Evolutionary conservation across 192 early-diverging fungal species (phyloP), one percentile per base, ranked within the genome.

Genomic region (Coemansia sp.): DNA sequence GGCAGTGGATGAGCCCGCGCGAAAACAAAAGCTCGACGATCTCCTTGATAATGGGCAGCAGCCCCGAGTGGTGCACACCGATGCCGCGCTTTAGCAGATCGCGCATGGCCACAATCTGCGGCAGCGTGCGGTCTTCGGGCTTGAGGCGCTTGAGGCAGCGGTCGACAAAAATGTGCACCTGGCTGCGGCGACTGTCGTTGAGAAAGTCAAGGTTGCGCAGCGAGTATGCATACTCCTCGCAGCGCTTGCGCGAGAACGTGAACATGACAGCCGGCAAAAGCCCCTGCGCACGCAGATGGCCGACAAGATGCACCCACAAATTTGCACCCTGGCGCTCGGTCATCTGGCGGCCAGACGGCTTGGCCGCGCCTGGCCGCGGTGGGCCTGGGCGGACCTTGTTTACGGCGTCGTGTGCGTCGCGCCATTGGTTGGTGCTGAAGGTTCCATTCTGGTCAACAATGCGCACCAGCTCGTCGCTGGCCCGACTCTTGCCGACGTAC

Each of bases 1-100:
- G 73, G 2, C 94, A 89, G 70, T 88, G 88, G 31, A 99, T 92
- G 29, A 98, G 79, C 3, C 93, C 92, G 30, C 88, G 77, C 16
- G 88, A 84, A 81, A 99, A 99, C 60, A 98, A 59, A 38, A 98
- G 94, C 72, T 99, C 97, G 5, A 99, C 95, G 62, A 96, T 90
- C 85, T 99, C 97, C 77, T 99, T 99, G 53, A 99, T 84, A 63
- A 99, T 95, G 6, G 97, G 97, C 51, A 99, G 83, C 33, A 97
- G 83, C 35, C 97, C 97, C 55, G 92, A 87, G 67, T 99, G 97
- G 82, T 99, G 97, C 18, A 99, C 94, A 8, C 91, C 97, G 56
- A 99, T 94, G 33, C 97, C 97, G 53, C 94, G 88, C 55, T 79
- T 81, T 27, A 99, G 75, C 63, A 95, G 74, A 25, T 92, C 90